phyloP scores from a whole-genome alignment of 140 eudicot genomes.

The Cichorium intybus region DNA sequence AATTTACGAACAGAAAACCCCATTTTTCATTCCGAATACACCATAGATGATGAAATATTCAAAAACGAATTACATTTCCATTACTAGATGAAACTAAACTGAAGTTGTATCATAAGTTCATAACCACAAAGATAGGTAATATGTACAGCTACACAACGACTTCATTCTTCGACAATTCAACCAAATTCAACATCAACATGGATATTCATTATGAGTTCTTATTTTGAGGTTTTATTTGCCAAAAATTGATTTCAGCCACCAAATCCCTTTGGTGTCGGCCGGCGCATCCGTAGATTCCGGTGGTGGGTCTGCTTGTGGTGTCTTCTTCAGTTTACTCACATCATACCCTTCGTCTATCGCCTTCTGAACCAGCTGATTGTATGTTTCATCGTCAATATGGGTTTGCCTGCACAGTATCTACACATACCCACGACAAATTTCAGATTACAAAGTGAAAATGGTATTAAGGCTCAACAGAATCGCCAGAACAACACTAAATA shows the following conservation, averaged over 20 bases:
- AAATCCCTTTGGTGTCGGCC: conserved; percentile 66
- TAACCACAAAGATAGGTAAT: neutral
- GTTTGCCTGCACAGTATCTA: conserved; percentile 69
- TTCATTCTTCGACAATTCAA: neutral
- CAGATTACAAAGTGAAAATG: neutral
- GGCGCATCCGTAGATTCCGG: conserved; percentile 59
- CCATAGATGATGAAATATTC: neutral
- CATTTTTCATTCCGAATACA: neutral
- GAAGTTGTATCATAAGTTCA: too few relatives aligned
- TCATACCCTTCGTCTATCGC: conserved; percentile 74
- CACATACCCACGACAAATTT: neutral
- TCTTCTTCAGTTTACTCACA: conserved; percentile 75
- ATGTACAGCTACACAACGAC: neutral
- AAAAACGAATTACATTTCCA: neutral
- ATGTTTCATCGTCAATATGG: conserved; percentile 57
- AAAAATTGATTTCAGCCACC: conserved; percentile 81
- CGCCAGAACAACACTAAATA: too few relatives aligned
- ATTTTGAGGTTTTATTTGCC: conserved; percentile 41
- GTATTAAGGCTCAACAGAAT: neutral
- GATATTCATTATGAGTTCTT: neutral
- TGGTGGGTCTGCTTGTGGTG: conserved; percentile 67
- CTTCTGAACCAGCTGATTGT: conserved; percentile 60
- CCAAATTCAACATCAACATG: too few relatives aligned
- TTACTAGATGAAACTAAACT: neutral
- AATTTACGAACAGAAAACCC: neutral